Conservation (phyloP, 2,329 filamentous ascomycete genomes). For the Zymoseptoria brevis region DNA sequence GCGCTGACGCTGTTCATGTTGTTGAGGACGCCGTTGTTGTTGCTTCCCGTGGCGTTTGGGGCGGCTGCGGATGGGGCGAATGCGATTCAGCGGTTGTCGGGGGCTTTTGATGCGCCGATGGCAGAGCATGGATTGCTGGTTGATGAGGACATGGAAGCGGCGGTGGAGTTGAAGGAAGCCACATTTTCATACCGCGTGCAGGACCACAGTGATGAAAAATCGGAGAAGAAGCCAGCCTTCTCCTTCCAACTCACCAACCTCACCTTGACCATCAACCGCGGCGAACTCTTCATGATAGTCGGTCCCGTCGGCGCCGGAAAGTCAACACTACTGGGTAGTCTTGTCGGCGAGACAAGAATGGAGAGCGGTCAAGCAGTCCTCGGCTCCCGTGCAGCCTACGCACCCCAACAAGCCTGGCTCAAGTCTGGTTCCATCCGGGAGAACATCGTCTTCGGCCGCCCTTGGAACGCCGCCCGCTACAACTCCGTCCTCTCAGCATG, state of each 20-base stretch:
- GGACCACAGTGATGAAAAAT: background rate
- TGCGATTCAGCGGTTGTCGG: constrained; percentile 1
- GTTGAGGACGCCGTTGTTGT: constrained; percentile 3
- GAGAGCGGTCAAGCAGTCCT: constrained; percentile 1
- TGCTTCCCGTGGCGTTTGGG: constrained; percentile 3
- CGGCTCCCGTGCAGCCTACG: constrained; percentile 2
- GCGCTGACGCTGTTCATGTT: constrained; percentile 4
- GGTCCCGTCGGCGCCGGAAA: constrained; percentile 7
- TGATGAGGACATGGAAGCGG: background rate
- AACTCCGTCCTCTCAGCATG: constrained; percentile 46
- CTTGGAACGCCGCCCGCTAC: constrained; percentile 65
- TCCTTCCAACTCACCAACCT: background rate
- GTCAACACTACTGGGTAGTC: background rate
- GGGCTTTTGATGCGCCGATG: background rate
- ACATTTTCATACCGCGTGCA: background rate
- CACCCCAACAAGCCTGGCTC: constrained; percentile 78
- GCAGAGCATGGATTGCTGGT: background rate
- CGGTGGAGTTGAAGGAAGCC: background rate
- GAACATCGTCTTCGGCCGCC: constrained; percentile 74
- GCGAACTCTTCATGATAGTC: background rate
- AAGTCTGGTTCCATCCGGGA: constrained; percentile 75
- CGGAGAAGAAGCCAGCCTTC: background rate
- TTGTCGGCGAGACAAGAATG: constrained; percentile 2
- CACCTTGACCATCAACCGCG: background rate
- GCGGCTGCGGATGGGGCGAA: constrained; percentile 3